Evolutionary conservation across 331 rosid species (phyloP).

Genomic region (Spiraea crenata): DNA sequence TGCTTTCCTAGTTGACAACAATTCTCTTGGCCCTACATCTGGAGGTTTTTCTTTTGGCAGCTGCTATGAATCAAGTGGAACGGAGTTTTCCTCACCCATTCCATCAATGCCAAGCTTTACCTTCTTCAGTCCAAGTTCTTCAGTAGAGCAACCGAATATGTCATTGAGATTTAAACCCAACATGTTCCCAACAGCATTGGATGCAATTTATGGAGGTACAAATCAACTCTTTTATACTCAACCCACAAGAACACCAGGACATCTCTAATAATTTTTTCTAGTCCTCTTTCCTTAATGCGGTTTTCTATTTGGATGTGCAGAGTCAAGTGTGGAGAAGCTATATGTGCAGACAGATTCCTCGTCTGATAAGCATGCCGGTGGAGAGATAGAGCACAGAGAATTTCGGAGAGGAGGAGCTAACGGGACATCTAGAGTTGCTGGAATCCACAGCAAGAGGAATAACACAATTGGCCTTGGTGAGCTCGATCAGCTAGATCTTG

Average conservation of each 20-base stretch:
- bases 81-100: slow-evolving; percentile 24
- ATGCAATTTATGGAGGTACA: slow-evolving; percentile 43
- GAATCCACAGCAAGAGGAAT: slow-evolving; percentile 35
- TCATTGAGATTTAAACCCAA: slow-evolving; percentile 46
- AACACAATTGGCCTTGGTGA: slow-evolving; percentile 36
- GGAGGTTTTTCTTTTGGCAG: slow-evolving; percentile 33
- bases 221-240: background rate
- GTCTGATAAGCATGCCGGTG: slow-evolving; percentile 19
- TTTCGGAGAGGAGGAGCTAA: slow-evolving; percentile 17
- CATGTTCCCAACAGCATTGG: slow-evolving; percentile 15
- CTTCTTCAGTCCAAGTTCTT: slow-evolving; percentile 46
- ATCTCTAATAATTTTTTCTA: background rate
- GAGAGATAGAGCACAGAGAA: slow-evolving; percentile 29
- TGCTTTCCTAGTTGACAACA: slow-evolving; percentile 14
- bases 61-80: slow-evolving; percentile 14
- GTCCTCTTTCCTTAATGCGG: background rate
- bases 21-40: slow-evolving; percentile 20
- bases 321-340: slow-evolving; percentile 20
- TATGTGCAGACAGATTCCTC: slow-evolving; percentile 12
- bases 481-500: slow-evolving; percentile 30
- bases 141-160: slow-evolving; percentile 40
- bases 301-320: slow-evolving; percentile 16
- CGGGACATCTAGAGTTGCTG: slow-evolving; percentile 21
- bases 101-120: slow-evolving; percentile 32
- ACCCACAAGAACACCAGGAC: background rate